Conservation (phyloP, 1,284 basidiomycete species). For the Flammula alnicola region DNA sequence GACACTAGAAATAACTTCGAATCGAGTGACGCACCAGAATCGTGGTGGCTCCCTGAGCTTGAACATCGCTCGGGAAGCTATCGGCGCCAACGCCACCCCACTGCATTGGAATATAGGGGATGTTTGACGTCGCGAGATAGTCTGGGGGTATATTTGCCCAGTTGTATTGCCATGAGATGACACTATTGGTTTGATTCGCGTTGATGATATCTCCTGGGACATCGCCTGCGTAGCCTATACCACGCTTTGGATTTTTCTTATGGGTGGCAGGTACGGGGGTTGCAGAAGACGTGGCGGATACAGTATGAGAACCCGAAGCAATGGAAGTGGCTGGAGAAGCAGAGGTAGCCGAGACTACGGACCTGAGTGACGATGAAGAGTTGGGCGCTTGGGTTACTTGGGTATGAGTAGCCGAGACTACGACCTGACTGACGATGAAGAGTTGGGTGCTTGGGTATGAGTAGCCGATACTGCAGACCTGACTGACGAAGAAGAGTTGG, state of each 20-base stretch:
- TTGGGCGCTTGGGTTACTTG: too few relatives aligned
- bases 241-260: slow-evolving; percentile 45
- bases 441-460: not conserved
- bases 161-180: slow-evolving; percentile 52
- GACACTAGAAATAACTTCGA: not conserved
- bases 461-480: not conserved
- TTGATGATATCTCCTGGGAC: slow-evolving; percentile 46
- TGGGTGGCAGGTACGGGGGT: slow-evolving; percentile 1
- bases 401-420: too few relatives aligned
- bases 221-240: slow-evolving; percentile 45
- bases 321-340: not conserved
- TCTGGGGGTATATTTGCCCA: slow-evolving; percentile 46
- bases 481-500: not conserved
- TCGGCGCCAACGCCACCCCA: slow-evolving; percentile 48
- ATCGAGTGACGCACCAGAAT: slow-evolving; percentile 42
- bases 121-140: slow-evolving; percentile 44
- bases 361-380: too few relatives aligned
- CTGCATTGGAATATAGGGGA: slow-evolving; percentile 55
- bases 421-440: too few relatives aligned
- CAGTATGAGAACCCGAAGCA: too few relatives aligned
- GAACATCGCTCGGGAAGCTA: slow-evolving; percentile 40
- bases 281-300: not conserved
- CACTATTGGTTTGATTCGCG: slow-evolving; percentile 47
- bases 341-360: not conserved
- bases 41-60: slow-evolving; percentile 42